phyloP scores from a whole-genome alignment of 2,329 filamentous ascomycete genomes.

The Penicillium thymicola region DNA sequence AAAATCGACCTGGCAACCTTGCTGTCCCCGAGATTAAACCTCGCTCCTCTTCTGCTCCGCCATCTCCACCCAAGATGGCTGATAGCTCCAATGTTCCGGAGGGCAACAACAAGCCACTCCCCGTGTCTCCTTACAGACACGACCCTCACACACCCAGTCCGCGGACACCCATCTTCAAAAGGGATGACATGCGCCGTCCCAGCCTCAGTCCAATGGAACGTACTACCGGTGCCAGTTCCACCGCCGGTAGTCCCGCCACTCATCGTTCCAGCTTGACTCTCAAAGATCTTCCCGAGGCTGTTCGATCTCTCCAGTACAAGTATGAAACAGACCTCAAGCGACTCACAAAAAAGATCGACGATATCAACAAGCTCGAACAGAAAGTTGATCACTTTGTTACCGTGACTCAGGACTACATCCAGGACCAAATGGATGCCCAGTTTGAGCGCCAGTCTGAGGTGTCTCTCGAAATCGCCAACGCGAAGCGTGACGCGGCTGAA shows the following conservation, averaged over 20 bases:
- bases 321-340: not conserved
- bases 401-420: not conserved
- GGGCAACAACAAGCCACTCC: slow-evolving; percentile 2
- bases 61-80: slow-evolving; percentile 1
- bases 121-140: not conserved
- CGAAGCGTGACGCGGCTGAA: not conserved
- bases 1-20: not conserved
- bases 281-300: not conserved
- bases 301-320: not conserved
- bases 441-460: not conserved
- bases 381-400: not conserved
- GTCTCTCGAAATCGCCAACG: not conserved
- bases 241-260: not conserved
- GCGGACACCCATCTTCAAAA: not conserved
- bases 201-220: not conserved
- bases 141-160: not conserved
- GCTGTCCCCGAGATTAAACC: not conserved
- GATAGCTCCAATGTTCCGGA: not conserved
- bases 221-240: not conserved
- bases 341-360: not conserved
- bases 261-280: not conserved
- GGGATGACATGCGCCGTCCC: not conserved
- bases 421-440: not conserved
- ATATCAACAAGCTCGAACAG: not conserved
- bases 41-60: not conserved